Evolutionary conservation across 2,329 filamentous ascomycete genomes (phyloP).

Genomic region (Pestalotiopsis sp.): DNA sequence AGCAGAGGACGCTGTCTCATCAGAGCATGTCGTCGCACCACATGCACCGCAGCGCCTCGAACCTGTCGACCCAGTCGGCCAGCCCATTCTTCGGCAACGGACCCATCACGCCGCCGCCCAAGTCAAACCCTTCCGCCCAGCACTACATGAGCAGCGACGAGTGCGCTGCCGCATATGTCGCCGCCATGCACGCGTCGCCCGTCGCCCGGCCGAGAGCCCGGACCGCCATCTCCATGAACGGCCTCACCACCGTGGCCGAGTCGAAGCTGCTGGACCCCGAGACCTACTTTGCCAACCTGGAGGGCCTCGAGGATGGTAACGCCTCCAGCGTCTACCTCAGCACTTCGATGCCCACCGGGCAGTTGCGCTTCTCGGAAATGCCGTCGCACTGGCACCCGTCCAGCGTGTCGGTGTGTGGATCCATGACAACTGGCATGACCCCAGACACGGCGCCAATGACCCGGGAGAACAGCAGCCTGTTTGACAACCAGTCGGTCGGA

Average conservation of each 20-base stretch:
- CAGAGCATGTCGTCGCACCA: conserved; percentile 32
- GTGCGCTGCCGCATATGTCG: conserved; percentile 25
- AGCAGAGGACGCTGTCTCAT: conserved; percentile 36
- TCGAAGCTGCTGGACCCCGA: conserved; percentile 37
- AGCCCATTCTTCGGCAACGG: conserved; percentile 39
- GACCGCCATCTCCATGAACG: conserved; percentile 17
- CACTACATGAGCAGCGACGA: conserved; percentile 34
- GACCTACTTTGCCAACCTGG: conserved; percentile 36
- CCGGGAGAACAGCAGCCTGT: conserved; percentile 33
- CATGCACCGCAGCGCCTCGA: conserved; percentile 49
- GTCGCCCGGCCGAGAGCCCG: conserved; percentile 23
- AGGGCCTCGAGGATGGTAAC: conserved; percentile 1
- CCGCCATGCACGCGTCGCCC: conserved; percentile 26
- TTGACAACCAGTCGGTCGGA: conserved; percentile 28
- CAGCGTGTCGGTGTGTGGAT: conserved; percentile 33
- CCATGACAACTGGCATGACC: conserved; percentile 35
- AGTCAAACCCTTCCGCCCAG: conserved; percentile 22
- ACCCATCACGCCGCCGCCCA: conserved; percentile 35
- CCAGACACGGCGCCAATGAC: conserved; percentile 35
- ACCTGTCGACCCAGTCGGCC: conserved; percentile 38
- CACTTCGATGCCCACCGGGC: conserved; percentile 1
- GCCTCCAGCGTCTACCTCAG: background rate
- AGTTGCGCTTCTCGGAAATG: conserved; percentile 21
- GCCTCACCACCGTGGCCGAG: conserved; percentile 40
- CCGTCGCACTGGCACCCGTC: conserved; percentile 23